Evolutionary conservation across 208 protist genomes (phyloP), one percentile per base, ranked within the genome.

Genomic region (Acanthamoeba divionensis): DNA sequence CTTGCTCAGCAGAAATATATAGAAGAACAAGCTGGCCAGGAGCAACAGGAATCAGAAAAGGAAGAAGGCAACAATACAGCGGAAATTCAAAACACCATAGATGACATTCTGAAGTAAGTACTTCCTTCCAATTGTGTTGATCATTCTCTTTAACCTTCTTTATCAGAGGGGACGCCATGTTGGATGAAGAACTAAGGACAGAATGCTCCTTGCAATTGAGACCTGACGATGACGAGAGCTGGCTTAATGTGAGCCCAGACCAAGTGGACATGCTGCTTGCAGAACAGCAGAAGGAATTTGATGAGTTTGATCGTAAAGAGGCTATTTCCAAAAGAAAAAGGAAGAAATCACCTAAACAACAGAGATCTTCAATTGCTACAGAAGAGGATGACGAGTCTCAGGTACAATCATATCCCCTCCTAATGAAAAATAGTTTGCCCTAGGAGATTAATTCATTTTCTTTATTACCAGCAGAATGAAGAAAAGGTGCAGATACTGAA

Each of bases 1-100:
- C 47, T 80, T 26, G 69, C 69, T 0, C 50, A 80, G 69, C 69
- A 80, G 5, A 80, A 80, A 48, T 80, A 80, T 15, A 15, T 80
- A 33, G 69, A 80, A 33, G 69, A 80, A 41, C 29, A 36, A n/a
- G 18, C n/a, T n/a, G n/a, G n/a, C n/a, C 26, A 80, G 7, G 13
- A 80, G 18, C 66, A 38, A 50, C 29, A 50, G 66, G 38, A 73
- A 10, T 24, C 10, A 24, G 36, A n/a, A 48, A 50, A 52, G 36
- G 66, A 12, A 3, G 26, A 73, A 80, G 45, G 24, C 24, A 12
- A 73, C 6, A n/a, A n/a, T n/a, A n/a, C n/a, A n/a, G n/a, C n/a
- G 12, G 2, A 9, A n/a, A 41, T 80, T 5, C 69, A 80, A 29
- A 21, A 54, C 15, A 29, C 50, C 26, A 55, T 80, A 3, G 69